A percentile compares a stretch with the other conserved stretches of the same genome.
phyloP scores from a whole-genome alignment of 1,139 yeast genomes.

The Blastobotrys persicus region DNA sequence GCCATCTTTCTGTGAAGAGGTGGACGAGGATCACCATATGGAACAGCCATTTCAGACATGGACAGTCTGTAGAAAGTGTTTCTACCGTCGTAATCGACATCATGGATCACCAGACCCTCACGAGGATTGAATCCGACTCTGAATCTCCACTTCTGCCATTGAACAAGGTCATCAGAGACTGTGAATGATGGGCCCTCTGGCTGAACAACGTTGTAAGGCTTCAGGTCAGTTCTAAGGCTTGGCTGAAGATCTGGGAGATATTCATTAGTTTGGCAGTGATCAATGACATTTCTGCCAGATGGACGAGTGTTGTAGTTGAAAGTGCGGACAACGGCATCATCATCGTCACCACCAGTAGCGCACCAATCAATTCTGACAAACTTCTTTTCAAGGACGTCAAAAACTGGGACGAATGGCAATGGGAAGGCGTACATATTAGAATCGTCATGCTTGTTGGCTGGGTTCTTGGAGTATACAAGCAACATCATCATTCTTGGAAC shows the following conservation, averaged over 20 bases:
- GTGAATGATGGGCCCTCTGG: constrained; percentile 85
- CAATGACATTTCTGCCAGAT: constrained; percentile 63
- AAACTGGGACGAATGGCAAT: constrained; percentile 76
- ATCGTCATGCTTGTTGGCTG: constrained; percentile 69
- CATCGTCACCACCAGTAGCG: constrained; percentile 61
- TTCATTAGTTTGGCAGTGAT: constrained; percentile 62
- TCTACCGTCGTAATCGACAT: constrained; percentile 77
- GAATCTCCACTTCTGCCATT: constrained; percentile 92
- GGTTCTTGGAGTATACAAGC: constrained; percentile 59
- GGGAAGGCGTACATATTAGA: constrained; percentile 86
- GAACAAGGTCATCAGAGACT: constrained; percentile 58
- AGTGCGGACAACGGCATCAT: constrained; percentile 43
- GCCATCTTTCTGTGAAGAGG: constrained; percentile 93
- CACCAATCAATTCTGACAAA: constrained; percentile 75
- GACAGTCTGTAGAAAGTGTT: constrained; percentile 75
- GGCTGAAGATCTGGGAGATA: constrained; percentile 48
- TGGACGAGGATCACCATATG: constrained; percentile 87
- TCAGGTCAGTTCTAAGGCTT: constrained; percentile 49
- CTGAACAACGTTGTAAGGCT: constrained; percentile 73
- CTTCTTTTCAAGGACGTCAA: constrained; percentile 62
- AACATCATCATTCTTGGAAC: constrained; percentile 68
- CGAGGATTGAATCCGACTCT: constrained; percentile 71
- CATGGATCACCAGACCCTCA: constrained; percentile 82
- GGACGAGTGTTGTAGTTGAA: constrained; percentile 42
- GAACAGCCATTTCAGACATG: constrained; percentile 87